phyloP scores from a whole-genome alignment of 164 flowering plant genomes.

The Magnolia changhungtana region DNA sequence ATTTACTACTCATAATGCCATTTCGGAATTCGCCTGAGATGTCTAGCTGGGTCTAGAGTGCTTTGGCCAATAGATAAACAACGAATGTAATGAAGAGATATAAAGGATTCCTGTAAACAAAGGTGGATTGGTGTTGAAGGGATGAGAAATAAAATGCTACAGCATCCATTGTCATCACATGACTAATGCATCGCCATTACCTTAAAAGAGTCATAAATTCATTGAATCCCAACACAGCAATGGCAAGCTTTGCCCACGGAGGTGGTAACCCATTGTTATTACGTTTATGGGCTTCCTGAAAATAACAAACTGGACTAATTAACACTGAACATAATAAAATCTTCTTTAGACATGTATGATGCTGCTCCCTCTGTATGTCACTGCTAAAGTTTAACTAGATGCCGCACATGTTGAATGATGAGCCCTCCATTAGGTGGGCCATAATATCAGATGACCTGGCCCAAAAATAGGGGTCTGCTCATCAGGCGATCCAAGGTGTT shows the following conservation, averaged over 20 bases:
- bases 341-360: too few relatives aligned
- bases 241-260: constrained; percentile 86
- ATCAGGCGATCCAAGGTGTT: too few relatives aligned
- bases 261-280: constrained; percentile 96
- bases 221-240: constrained; percentile 79
- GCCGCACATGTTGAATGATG: too few relatives aligned
- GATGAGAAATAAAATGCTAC: constrained; percentile 2
- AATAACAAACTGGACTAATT: background rate
- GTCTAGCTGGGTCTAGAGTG: constrained; percentile 86
- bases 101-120: constrained; percentile 75
- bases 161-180: background rate
- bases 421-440: too few relatives aligned
- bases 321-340: background rate
- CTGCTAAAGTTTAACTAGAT: too few relatives aligned
- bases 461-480: too few relatives aligned
- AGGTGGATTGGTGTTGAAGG: constrained; percentile 2
- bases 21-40: constrained; percentile 73
- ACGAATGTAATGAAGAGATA: too few relatives aligned
- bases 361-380: too few relatives aligned
- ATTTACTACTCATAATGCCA: constrained; percentile 71
- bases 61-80: constrained; percentile 57
- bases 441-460: too few relatives aligned
- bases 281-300: constrained; percentile 81
- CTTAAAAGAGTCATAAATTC: constrained; percentile 92
- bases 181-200: constrained; percentile 25